Evolutionary conservation across 306 rosid genomes (phyloP), one percentile per base, ranked within the genome.

Genomic region (Corylus americana): DNA sequence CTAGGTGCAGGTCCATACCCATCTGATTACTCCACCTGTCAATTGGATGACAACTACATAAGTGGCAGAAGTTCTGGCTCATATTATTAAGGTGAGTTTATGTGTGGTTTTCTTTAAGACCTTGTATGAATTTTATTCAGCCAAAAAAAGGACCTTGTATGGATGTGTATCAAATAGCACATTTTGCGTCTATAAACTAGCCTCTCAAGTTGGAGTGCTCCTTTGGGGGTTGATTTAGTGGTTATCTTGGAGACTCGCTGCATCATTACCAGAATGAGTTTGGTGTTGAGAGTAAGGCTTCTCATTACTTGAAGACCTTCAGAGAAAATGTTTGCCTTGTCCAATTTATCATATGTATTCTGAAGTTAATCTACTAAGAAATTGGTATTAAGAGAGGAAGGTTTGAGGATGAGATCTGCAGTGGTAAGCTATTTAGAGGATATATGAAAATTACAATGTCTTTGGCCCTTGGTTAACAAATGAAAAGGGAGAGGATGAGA

Each of bases 11-110:
- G 49, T n/a, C 5, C 50, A 68, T 68, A 68, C 50, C 72, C 72
- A 39, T 16, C 51, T 68, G 51, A 68, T 18, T 68, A 68, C 72
- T 13, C 72, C 20, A 18, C 72, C 3, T 53, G 53, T 8, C 51
- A 48, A 20, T 10, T 68, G 51, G 10, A 68, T 68, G 72, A 68
- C 4, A 49, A 42, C 3, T 68, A 68, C 31, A 11, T 20, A 18
- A 42, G 72, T 68, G 72, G 72, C 49, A 68, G 72, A 45, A n/a
- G 72, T 68, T 68, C 72, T 4, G 25, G 72, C 51, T 68, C 72
- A 18, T 42, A 68, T 42, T 68, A 68, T 22, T 68, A 68, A 66
- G 72, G 72, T 68, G 72, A 68, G 72, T 68, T 42, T 18, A 49
- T 16, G 17, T 67, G 27, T 67, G 72, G 72, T 68, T 4, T 42